phyloP scores from a whole-genome alignment of 768 basidiomycete genomes.

The Hemileccinum rubropunctum region DNA sequence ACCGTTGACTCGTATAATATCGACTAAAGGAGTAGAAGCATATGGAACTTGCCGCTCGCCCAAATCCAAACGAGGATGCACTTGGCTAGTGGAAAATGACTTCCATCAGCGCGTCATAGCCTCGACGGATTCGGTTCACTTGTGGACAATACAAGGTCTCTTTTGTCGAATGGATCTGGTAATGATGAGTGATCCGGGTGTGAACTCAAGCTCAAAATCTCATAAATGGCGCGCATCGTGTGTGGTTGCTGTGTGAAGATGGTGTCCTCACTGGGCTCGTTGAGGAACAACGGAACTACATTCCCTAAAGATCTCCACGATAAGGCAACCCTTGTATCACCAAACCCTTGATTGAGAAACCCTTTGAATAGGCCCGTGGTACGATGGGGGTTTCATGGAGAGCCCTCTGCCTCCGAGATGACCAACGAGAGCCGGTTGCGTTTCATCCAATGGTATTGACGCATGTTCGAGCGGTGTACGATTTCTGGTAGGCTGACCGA shows the following conservation, averaged over 20 bases:
- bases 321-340: constrained; percentile 6
- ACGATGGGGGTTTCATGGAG: no score
- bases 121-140: constrained; percentile 10
- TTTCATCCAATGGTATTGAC: constrained; percentile 2
- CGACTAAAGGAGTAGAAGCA: background rate
- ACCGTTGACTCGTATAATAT: background rate
- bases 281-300: background rate
- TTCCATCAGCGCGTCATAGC: constrained; percentile 16
- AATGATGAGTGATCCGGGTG: constrained; percentile 1
- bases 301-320: constrained; percentile 7
- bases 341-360: constrained; percentile 5
- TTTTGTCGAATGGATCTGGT: constrained; percentile 4
- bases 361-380: background rate
- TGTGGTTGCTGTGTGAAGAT: constrained; percentile 4
- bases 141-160: background rate
- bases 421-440: no score
- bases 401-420: constrained; percentile 10
- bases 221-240: background rate
- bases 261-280: background rate
- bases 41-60: background rate
- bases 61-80: constrained; percentile 2
- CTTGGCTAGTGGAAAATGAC: background rate
- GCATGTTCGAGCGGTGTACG: constrained; percentile 2
- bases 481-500: background rate
- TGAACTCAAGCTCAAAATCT: no score